Percentiles rank a stretch among this genome's conserved stretches.
These are phyloP conservation scores for Nannochloris sp. DNA, from an alignment of 139 green algal genomes.

Conservation along the genomic window DNA sequence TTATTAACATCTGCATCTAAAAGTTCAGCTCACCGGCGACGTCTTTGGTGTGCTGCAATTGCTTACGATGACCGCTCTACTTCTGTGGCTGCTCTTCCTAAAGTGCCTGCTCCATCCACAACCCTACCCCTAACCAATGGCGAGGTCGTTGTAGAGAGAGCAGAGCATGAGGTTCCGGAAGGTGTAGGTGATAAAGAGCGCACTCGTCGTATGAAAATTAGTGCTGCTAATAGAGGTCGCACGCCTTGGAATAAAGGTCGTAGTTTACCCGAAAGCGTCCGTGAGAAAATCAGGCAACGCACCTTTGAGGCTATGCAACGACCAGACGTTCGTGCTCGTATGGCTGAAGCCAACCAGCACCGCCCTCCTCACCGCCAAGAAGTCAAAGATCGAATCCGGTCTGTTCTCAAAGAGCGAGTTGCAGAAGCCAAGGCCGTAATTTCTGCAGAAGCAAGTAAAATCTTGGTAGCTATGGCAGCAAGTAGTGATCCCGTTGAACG, in stretches of 20 bases:
- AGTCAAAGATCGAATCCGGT: not conserved
- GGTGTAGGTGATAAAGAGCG: constrained; percentile 26
- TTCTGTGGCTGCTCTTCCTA: not conserved
- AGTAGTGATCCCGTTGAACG: not conserved
- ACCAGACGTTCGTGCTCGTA: constrained; percentile 19
- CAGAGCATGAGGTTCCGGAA: not conserved
- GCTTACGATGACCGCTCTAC: not conserved
- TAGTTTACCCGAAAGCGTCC: constrained; percentile 14
- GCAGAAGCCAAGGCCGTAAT: not conserved
- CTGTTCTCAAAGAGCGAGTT: not conserved
- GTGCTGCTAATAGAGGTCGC: constrained; percentile 43
- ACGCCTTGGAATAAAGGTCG: constrained; percentile 58
- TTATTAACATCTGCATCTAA: not conserved
- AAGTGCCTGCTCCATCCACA: not conserved
- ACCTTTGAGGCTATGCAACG: constrained; percentile 35
- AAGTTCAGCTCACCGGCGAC: not conserved
- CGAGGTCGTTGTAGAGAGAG: not conserved
- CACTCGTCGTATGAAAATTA: constrained; percentile 38
- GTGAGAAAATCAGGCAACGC: constrained; percentile 24
- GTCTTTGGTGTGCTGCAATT: not conserved
- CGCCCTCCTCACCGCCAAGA: not conserved
- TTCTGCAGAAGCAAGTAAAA: not conserved
- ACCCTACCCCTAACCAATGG: not conserved
- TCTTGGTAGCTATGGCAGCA: not conserved
- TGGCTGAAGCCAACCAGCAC: not conserved